A percentile compares a stretch with the other conserved stretches of the same genome.
Evolutionary conservation across 2,329 filamentous ascomycete species (phyloP).

Genomic region (Ceratocystis colombiana): DNA sequence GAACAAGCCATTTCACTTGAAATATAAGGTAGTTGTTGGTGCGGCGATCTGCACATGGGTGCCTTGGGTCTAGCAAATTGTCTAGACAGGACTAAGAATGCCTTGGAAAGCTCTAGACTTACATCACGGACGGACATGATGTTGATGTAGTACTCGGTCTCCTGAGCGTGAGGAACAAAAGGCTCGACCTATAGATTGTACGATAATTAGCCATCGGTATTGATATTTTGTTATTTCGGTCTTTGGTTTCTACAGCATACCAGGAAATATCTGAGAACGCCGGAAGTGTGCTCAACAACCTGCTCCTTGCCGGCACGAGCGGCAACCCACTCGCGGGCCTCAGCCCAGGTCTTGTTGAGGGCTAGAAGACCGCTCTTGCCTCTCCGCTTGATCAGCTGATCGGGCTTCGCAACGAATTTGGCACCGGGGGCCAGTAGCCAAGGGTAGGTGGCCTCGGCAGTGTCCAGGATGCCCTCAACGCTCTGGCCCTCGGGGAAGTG

Average conservation of each 20-base stretch:
- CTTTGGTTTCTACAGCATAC: constrained; percentile 32
- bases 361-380: constrained; percentile 96
- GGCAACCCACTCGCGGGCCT: constrained; percentile 89
- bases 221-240: not conserved
- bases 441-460: constrained; percentile 92
- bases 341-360: constrained; percentile 93
- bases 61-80: too few relatives aligned
- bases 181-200: constrained; percentile 55
- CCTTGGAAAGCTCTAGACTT: constrained; percentile 39
- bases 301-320: constrained; percentile 84
- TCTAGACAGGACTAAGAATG: not conserved
- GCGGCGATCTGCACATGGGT: too few relatives aligned
- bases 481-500: constrained; percentile 84
- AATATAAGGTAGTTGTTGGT: not conserved
- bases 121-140: constrained; percentile 99
- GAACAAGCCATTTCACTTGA: not conserved
- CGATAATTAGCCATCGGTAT: constrained; percentile 1
- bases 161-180: constrained; percentile 88
- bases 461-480: constrained; percentile 75
- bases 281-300: constrained; percentile 83
- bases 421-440: constrained; percentile 76
- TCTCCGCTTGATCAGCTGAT: constrained; percentile 99
- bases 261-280: constrained; percentile 85
- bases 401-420: constrained; percentile 97
- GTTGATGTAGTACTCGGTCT: constrained; percentile 99